Conservation (phyloP, 2,329 filamentous ascomycete genomes). For the Chalaropsis ovoidea region DNA sequence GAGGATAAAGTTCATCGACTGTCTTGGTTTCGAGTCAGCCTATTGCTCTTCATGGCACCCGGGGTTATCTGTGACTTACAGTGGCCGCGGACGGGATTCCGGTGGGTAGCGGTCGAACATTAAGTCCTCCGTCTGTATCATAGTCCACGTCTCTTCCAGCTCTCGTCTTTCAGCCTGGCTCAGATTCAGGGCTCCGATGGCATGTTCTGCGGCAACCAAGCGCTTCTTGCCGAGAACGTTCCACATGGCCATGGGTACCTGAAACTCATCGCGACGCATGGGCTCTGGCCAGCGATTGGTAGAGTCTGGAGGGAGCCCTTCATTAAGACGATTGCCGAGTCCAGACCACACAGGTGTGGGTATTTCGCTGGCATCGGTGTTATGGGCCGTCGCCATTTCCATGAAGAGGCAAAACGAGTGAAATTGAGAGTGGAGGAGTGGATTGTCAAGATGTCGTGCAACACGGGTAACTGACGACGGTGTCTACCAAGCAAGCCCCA, state of each 20-base stretch:
- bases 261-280: constrained; percentile 16
- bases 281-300: constrained; percentile 25
- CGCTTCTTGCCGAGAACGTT: constrained; percentile 23
- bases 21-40: constrained; percentile 15
- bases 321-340: constrained; percentile 9
- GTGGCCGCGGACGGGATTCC: constrained; percentile 23
- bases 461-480: background rate
- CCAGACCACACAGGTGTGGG: constrained; percentile 12
- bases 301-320: constrained; percentile 19
- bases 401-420: background rate
- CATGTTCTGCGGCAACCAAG: constrained; percentile 21
- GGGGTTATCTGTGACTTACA: constrained; percentile 17
- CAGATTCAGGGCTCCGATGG: constrained; percentile 19
- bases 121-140: constrained; percentile 25
- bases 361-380: background rate
- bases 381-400: background rate
- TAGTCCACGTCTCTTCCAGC: constrained; percentile 25
- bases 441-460: background rate
- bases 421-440: background rate
- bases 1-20: constrained; percentile 21
- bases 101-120: constrained; percentile 24
- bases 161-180: constrained; percentile 23
- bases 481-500: background rate
- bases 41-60: background rate
- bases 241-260: constrained; percentile 24